Evolutionary conservation across 495 filamentous ascomycete genomes (phyloP).

Genomic region (Tuber calosporum): DNA sequence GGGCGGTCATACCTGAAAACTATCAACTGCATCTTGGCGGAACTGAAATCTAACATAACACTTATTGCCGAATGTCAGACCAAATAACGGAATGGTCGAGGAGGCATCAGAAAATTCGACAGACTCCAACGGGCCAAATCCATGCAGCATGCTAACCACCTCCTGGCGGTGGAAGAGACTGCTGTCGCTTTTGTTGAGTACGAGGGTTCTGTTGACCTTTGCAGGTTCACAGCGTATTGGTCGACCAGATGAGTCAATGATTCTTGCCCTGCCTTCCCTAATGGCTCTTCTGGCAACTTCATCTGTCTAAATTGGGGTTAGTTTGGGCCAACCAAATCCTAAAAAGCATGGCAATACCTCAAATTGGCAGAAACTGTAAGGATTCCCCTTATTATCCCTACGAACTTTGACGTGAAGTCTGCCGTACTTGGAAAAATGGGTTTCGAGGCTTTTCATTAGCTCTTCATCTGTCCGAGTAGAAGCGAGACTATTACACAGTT

Average conservation of each 20-base stretch:
- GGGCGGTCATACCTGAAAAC: constrained; percentile 28
- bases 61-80: constrained; percentile 29
- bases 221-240: constrained; percentile 40
- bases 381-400: constrained; percentile 39
- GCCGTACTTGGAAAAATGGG: constrained; percentile 36
- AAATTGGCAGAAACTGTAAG: constrained; percentile 42
- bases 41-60: constrained; percentile 39
- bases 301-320: constrained; percentile 24
- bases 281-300: constrained; percentile 37
- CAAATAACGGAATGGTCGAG: constrained; percentile 30
- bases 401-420: constrained; percentile 40
- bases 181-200: constrained; percentile 31
- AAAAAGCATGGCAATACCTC: constrained; percentile 18
- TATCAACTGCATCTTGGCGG: constrained; percentile 40
- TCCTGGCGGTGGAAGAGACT: constrained; percentile 28
- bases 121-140: constrained; percentile 37
- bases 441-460: constrained; percentile 37
- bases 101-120: constrained; percentile 35
- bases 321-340: constrained; percentile 6
- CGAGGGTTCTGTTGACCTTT: constrained; percentile 39
- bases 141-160: constrained; percentile 31
- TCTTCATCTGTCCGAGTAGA: constrained; percentile 37
- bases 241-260: constrained; percentile 37
- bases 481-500: constrained; percentile 30
- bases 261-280: constrained; percentile 34